A percentile compares a stretch with the other conserved stretches of the same genome.
These are phyloP conservation scores for Fusarium pseudonygamai DNA, from an alignment of 2,329 filamentous ascomycete genomes.

Conservation along the genomic window DNA sequence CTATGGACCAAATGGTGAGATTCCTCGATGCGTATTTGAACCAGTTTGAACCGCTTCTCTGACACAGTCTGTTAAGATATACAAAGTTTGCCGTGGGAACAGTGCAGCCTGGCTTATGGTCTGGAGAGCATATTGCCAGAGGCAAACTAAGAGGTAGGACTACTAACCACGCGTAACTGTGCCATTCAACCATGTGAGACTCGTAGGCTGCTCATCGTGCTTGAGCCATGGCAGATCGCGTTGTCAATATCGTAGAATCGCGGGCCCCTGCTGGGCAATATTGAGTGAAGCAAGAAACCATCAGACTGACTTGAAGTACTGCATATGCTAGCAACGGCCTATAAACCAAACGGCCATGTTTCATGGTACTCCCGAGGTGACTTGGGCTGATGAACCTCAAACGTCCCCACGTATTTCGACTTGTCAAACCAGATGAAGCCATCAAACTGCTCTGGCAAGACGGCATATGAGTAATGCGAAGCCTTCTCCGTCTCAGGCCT, in stretches of 20 bases:
- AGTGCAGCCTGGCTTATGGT: not conserved
- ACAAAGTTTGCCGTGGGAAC: conserved; percentile 16
- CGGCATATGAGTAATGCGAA: conserved; percentile 28
- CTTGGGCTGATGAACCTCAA: conserved; percentile 27
- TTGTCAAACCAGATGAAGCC: conserved; percentile 30
- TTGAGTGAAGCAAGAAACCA: not conserved
- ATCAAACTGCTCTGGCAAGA: conserved; percentile 27
- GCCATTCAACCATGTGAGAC: not conserved
- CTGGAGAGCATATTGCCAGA: not conserved
- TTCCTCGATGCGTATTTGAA: conserved; percentile 20
- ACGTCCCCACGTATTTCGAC: conserved; percentile 18
- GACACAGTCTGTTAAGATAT: conserved; percentile 32
- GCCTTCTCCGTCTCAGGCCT: conserved; percentile 20
- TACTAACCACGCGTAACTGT: not conserved
- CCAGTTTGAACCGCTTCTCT: conserved; percentile 19
- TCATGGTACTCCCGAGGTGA: conserved; percentile 23
- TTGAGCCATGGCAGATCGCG: not conserved
- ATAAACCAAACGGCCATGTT: conserved; percentile 29
- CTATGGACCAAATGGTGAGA: conserved; percentile 33
- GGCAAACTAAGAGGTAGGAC: conserved; percentile 8
- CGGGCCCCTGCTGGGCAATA: not conserved
- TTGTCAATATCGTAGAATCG: not conserved
- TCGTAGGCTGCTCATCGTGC: not conserved
- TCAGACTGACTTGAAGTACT: not conserved
- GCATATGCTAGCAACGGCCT: not conserved